phyloP scores from a whole-genome alignment of 768 basidiomycete genomes.

The Termitomyces sp. region DNA sequence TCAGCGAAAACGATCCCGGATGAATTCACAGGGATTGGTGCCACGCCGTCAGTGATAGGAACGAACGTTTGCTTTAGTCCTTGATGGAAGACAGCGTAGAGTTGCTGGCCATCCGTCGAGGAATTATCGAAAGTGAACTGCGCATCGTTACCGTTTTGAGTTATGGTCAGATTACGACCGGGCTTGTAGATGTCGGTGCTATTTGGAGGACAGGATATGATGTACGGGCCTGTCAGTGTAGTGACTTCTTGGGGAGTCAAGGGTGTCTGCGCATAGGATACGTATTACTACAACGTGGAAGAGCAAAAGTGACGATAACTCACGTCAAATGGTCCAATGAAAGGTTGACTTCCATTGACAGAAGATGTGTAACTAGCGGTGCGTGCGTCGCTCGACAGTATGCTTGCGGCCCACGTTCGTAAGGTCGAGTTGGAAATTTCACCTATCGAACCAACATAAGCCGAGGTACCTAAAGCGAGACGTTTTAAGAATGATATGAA shows the following conservation, averaged over 20 bases:
- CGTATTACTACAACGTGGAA: neutral
- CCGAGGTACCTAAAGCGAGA: conserved; percentile 25
- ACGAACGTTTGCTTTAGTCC: conserved; percentile 25
- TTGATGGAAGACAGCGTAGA: conserved; percentile 34
- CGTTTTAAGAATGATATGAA: neutral
- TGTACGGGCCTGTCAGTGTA: conserved; percentile 29
- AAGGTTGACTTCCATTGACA: conserved; percentile 29
- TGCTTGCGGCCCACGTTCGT: conserved; percentile 38
- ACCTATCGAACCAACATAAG: conserved; percentile 43
- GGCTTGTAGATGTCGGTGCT: conserved; percentile 34
- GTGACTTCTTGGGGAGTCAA: conserved; percentile 14
- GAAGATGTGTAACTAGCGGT: conserved; percentile 41
- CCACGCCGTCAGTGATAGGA: conserved; percentile 7
- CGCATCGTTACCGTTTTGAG: conserved; percentile 20
- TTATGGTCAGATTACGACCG: conserved; percentile 32
- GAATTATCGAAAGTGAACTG: conserved; percentile 18
- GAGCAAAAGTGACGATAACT: neutral
- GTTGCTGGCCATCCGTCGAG: conserved; percentile 3
- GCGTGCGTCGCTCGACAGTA: conserved; percentile 44
- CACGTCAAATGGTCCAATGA: conserved; percentile 40
- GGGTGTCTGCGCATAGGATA: conserved; percentile 13
- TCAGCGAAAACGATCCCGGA: conserved; percentile 8
- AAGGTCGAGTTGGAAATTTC: conserved; percentile 30
- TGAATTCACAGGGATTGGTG: conserved; percentile 6
- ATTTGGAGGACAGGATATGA: conserved; percentile 43